Conservation (phyloP, 768 basidiomycete species). For the Boletus pseudopeckii region DNA sequence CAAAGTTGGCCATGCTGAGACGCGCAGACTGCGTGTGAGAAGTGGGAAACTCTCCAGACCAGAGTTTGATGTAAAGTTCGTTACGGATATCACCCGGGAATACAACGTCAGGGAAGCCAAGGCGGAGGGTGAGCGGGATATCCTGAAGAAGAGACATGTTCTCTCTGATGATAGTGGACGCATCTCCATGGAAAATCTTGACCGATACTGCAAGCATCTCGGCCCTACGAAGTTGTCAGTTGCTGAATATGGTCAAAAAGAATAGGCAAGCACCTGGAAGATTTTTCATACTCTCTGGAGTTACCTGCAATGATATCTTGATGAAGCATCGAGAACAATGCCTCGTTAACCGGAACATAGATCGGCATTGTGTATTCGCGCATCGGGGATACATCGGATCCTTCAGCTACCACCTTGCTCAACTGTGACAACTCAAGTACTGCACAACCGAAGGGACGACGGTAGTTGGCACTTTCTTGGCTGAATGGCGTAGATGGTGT, state of each 20-base stretch:
- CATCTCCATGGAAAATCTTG: constrained; percentile 85
- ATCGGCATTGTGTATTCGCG: constrained; percentile 87
- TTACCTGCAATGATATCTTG: constrained; percentile 88
- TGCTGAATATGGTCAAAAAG: neutral
- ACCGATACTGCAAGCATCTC: constrained; percentile 81
- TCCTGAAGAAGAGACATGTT: constrained; percentile 82
- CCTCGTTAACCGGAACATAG: constrained; percentile 77
- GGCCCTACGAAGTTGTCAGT: constrained; percentile 49
- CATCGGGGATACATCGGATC: constrained; percentile 57
- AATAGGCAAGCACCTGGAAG: constrained; percentile 54
- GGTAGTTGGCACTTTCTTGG: constrained; percentile 48
- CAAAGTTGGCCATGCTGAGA: constrained; percentile 53
- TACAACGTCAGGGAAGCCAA: constrained; percentile 95
- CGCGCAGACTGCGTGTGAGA: constrained; percentile 53
- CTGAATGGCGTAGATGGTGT: constrained; percentile 22
- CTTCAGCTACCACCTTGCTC: constrained; percentile 61
- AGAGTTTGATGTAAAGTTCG: constrained; percentile 93
- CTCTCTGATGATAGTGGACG: constrained; percentile 69
- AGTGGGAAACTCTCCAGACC: constrained; percentile 83
- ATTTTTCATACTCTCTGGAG: constrained; percentile 77
- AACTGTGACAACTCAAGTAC: constrained; percentile 82
- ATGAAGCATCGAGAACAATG: constrained; percentile 88
- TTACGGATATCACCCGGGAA: constrained; percentile 92
- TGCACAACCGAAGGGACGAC: constrained; percentile 95
- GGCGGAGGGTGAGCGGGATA: constrained; percentile 75